A percentile compares a stretch with the other conserved stretches of the same genome.
phyloP scores from a whole-genome alignment of 169 alveolate species.

The Cryptosporidium bovis region DNA sequence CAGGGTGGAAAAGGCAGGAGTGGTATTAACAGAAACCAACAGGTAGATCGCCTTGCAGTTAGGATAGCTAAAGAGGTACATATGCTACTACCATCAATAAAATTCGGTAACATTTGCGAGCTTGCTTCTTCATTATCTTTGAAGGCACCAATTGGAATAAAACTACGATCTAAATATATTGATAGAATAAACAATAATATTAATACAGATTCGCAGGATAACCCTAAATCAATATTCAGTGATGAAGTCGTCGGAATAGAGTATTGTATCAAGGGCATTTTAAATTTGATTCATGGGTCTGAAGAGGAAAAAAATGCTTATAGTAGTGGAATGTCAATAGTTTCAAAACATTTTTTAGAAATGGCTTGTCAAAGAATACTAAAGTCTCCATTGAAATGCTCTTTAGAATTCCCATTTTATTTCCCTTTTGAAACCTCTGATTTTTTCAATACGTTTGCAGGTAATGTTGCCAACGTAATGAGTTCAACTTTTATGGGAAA shows the following conservation, averaged over 20 bases:
- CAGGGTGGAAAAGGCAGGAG: neutral
- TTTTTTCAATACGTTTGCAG: slow-evolving; percentile 29
- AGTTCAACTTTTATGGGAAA: slow-evolving; percentile 25
- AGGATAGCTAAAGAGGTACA: slow-evolving; percentile 58
- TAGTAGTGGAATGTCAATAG: neutral
- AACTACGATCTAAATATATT: slow-evolving; percentile 14
- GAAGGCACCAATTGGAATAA: slow-evolving; percentile 19
- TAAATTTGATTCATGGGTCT: slow-evolving; percentile 4
- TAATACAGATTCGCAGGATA: neutral
- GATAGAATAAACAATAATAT: neutral
- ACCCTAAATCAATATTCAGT: neutral
- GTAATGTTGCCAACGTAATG: slow-evolving; percentile 43
- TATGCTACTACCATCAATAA: slow-evolving; percentile 12
- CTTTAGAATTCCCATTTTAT: slow-evolving; percentile 12
- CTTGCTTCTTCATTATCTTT: slow-evolving; percentile 27
- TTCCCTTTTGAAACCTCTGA: slow-evolving; percentile 15
- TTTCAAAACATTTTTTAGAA: slow-evolving; percentile 1
- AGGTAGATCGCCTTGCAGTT: slow-evolving; percentile 26
- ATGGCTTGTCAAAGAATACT: slow-evolving; percentile 26
- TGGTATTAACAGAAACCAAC: slow-evolving; percentile 1
- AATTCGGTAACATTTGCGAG: slow-evolving; percentile 21
- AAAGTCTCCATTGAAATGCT: slow-evolving; percentile 44
- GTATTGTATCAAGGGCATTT: slow-evolving; percentile 51
- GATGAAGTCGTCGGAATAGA: slow-evolving; percentile 27
- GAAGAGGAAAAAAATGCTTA: neutral